These are phyloP conservation scores for Nasturtium officinale DNA, from an alignment of 345 rosid genomes.

Conservation along the genomic window DNA sequence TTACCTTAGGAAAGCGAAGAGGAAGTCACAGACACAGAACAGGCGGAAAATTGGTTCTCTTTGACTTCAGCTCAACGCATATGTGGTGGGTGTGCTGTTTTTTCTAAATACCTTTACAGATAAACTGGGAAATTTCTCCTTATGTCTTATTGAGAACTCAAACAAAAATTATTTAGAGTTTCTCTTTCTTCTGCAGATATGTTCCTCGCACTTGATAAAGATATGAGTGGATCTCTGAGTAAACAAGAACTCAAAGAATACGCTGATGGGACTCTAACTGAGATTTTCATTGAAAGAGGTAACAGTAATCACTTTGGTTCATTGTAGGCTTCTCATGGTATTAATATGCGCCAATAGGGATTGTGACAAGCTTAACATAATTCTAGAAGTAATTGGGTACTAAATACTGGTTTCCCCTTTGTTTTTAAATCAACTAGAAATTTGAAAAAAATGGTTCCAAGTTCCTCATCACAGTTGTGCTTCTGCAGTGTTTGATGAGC, in stretches of 20 bases:
- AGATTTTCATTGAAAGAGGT: constrained; percentile 97
- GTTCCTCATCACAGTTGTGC: constrained; percentile 29
- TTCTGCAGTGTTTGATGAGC: constrained; percentile 85
- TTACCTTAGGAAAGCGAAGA: constrained; percentile 88
- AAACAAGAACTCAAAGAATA: constrained; percentile 96
- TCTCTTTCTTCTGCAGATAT: constrained; percentile 60
- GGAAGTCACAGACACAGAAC: constrained; percentile 96
- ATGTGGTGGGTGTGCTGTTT: constrained; percentile 60
- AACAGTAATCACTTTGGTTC: constrained; percentile 19
- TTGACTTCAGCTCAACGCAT: constrained; percentile 98
- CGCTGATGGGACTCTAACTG: constrained; percentile 95
- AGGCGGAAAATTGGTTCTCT: constrained; percentile 99
- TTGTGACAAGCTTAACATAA: background rate
- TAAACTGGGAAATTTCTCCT: constrained; percentile 11
- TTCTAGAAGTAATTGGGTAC: background rate
- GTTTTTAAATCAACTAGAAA: background rate
- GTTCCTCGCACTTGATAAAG: constrained; percentile 96
- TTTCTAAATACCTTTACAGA: constrained; percentile 1
- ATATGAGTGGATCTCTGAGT: constrained; percentile 86
- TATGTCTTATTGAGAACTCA: constrained; percentile 9
- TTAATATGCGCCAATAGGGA: constrained; percentile 2
- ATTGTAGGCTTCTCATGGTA: constrained; percentile 5
- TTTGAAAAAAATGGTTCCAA: background rate
- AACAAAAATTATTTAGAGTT: constrained; percentile 5
- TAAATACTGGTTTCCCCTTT: background rate